Evolutionary conservation across 805 yeast genomes (phyloP), one percentile per base, ranked within the genome.

Genomic region (Hanseniaspora jakobsenii): DNA sequence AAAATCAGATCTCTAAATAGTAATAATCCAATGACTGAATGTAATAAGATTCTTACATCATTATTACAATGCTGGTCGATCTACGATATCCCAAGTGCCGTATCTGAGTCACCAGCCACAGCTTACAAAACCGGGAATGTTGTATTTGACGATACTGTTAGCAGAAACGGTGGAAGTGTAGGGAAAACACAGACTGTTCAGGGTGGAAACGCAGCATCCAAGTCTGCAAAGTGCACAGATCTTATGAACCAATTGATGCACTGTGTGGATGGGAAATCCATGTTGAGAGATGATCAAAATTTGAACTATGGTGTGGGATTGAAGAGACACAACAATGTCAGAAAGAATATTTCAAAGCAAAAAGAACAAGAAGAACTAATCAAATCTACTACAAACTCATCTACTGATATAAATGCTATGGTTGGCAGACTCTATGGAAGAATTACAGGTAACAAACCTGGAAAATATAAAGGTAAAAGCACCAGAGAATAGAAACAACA

Each of bases 61-160:
- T 69, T 87, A 60, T 67, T 87, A 53, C 83, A 81, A 69, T 87
- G 97, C 66, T 87, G 97, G 97, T 93, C 95, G 2, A 35, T 36
- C 8, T 41, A 34, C 35, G 39, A 41, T 8, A 31, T 41, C 82
- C 95, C 19, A 82, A 84, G 63, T 89, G 93, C 38, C 94, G 85
- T 61, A 87, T 91, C 46, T 3, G 35, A 41, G 14, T 41, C 46
- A 14, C 37, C 37, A 27, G 35, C 32, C 4, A 21, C 32, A 12
- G 46, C 39, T 12, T 41, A 41, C 35, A 30, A 41, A 23, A 41
- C 46, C 16, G 46, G 46, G 3, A 41, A 41, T 21, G 36, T 18
- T 19, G 12, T 41, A 19, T 28, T 21, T 35, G 46, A 41, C 12
- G 46, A 41, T 10, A 26, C 46, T 17, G 46, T 41, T 12, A 19